These are phyloP conservation scores for Pinus tabuliformis DNA, from an alignment of 75 land plant genomes.

Conservation along the genomic window DNA sequence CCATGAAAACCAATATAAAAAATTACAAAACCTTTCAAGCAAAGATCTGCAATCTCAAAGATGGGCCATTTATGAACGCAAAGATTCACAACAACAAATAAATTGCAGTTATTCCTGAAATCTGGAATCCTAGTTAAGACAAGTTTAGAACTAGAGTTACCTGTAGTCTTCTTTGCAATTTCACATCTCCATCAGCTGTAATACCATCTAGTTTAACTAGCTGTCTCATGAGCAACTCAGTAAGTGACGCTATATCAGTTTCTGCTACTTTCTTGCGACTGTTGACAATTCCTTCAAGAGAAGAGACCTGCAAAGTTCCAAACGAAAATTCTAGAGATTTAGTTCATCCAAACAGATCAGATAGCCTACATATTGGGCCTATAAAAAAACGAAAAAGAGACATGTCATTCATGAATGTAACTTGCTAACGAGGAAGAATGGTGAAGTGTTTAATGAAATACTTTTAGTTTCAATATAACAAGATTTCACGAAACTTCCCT, in stretches of 20 bases:
- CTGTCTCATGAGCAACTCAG: constrained; percentile 64
- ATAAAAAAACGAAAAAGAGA: background rate
- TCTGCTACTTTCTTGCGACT: constrained; percentile 57
- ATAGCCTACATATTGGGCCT: background rate
- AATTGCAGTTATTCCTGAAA: background rate
- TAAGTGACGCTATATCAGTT: constrained; percentile 50
- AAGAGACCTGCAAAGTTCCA: constrained; percentile 29
- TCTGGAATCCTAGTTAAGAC: background rate
- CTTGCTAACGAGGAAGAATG: background rate
- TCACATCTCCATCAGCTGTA: constrained; percentile 44
- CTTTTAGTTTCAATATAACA: background rate
- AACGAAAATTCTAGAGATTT: background rate
- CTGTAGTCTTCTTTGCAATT: constrained; percentile 48
- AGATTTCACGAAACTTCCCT: background rate
- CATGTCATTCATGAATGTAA: background rate
- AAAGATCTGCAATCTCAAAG: background rate
- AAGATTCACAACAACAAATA: background rate
- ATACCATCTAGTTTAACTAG: constrained; percentile 61
- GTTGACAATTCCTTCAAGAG: constrained; percentile 42
- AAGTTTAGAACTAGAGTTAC: constrained; percentile 15
- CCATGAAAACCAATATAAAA: background rate
- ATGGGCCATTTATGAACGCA: background rate
- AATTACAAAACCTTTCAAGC: background rate
- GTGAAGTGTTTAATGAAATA: background rate
- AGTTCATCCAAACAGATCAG: background rate